Evolutionary conservation across 208 protist species (phyloP), one percentile per base, ranked within the genome.

Genomic region (Leishmania gerbilli): DNA sequence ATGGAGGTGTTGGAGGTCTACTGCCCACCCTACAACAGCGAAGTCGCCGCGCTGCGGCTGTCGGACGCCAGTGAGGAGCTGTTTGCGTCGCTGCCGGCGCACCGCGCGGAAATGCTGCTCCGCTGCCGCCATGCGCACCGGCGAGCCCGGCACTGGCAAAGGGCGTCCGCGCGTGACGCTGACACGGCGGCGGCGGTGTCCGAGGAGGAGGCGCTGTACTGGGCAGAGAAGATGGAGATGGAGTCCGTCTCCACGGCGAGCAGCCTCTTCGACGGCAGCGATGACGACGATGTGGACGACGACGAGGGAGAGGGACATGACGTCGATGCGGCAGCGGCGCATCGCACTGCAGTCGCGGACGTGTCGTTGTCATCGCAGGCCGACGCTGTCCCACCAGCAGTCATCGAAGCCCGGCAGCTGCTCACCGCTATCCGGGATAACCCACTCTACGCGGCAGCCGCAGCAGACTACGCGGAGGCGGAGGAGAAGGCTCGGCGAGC

Each of bases 1-100:
- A 94, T 94, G 88, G 87, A 90, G 53, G 53, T 95, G n/a, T 75
- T 97, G n/a, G 91, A 97, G 81, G 88, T 86, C 37, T 97, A 97
- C 83, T 97, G 93, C 67, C 93, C 93, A 17, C 89, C 90, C 34
- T 97, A 97, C 84, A 60, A 85, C 76, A 80, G 55, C 71, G 87
- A 87, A 17, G 87, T 88, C n/a, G 81, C 71, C 7, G 68, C 81
- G 3, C 74, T 89, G 74, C 49, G 40, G 62, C 76, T 89, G 40
- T 71, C 56, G 3, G 87, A 88, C 72, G 53, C 74, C 11, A 67
- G 45, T 37, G 72, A 72, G 47, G 60, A 72, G 27, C 55, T 81
- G 17, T 88, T 87, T 34, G 74, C 64, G 3, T 5, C 34, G 13
- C 74, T 90, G 71, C 62, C 67, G 27, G 9, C 7, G 42, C 84